These are phyloP conservation scores for Acanthamoeba sp. DNA, from an alignment of 208 protist genomes.

Conservation along the genomic window DNA sequence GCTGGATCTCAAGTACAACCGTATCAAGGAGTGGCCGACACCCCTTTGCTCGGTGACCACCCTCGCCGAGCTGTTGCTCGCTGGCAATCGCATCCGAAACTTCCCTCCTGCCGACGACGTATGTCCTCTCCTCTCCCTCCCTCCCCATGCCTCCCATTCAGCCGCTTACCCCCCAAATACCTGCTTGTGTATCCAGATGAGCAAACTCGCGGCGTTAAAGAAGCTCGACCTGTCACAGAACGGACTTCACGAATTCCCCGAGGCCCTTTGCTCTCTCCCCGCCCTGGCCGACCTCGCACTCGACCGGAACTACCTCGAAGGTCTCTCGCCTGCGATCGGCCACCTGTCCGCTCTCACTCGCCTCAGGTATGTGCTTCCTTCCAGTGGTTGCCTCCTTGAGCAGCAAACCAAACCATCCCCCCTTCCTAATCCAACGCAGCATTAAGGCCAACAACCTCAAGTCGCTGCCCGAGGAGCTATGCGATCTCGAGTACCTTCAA, in stretches of 20 bases:
- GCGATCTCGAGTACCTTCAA: neutral
- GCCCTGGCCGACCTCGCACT: slow-evolving; percentile 46
- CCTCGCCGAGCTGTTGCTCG: slow-evolving; percentile 29
- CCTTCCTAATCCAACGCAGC: neutral
- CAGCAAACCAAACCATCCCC: neutral
- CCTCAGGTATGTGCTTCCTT: slow-evolving; percentile 37
- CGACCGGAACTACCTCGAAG: slow-evolving; percentile 48
- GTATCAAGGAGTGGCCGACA: slow-evolving; percentile 12
- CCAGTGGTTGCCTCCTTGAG: too few relatives aligned
- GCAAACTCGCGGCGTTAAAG: neutral
- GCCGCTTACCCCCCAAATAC: neutral
- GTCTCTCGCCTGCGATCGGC: slow-evolving; percentile 2
- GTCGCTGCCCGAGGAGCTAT: slow-evolving; percentile 38
- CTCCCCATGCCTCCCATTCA: too few relatives aligned
- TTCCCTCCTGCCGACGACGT: slow-evolving; percentile 27
- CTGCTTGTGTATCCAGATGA: neutral
- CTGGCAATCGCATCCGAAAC: slow-evolving; percentile 46
- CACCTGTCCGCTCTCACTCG: slow-evolving; percentile 35
- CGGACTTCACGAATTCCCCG: slow-evolving; percentile 32
- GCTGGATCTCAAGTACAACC: slow-evolving; percentile 73
- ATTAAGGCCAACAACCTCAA: slow-evolving; percentile 60
- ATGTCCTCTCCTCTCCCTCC: neutral
- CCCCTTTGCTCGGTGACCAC: slow-evolving; percentile 23
- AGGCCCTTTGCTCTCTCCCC: slow-evolving; percentile 42
- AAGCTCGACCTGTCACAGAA: slow-evolving; percentile 68